Base-by-base conservation (phyloP, 257 asterid species). In the Knoxia roxburghii region DNA sequence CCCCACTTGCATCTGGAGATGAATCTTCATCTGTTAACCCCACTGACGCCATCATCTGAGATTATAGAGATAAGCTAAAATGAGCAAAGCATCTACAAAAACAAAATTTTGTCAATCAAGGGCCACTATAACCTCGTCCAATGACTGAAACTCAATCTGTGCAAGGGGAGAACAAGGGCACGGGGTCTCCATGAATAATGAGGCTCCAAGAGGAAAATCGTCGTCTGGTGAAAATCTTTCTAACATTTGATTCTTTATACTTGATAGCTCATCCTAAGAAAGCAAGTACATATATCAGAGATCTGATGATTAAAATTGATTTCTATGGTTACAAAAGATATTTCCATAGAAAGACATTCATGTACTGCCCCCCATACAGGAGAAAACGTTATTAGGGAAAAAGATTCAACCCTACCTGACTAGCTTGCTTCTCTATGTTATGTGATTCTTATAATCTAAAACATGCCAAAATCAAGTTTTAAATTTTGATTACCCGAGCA, bases 161-260 rank as follows among this genome's bases (percentile, higher is more conserved):
- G 73, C 84, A 45, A 79, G 76, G 50, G 86, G 86, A 71, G 86
- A 82, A 70, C 78, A 71, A 41, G 86, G 80, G 63, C 78, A 76
- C 6, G 80, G 84, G n/a, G 86, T 82, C 66, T 82, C 86, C 84
- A 82, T 79, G 76, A 76, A 82, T 33, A 76, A 51, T 64, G 84
- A 77, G 69, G 68, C 74, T 69, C 82, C 86, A 57, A 77, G 27
- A 14, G 82, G 82, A 79, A 73, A 82, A 27, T 72, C 75, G 68
- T 82, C 84, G 48, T 82, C 86, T 5, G 80, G 82, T 40, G 79
- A 75, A 79, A 78, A 82, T 41, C 77, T 70, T 65, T 76, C 75
- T 43, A 64, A 46, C 65, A 82, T 82, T 61, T 68, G 78, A 26
- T 49, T 72, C 54, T 73, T 74, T 23, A 82, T 82, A 53, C 60